Conservation (phyloP, 225 moss, liverwort and hornwort genomes). For the Sphagnum tenellum region DNA sequence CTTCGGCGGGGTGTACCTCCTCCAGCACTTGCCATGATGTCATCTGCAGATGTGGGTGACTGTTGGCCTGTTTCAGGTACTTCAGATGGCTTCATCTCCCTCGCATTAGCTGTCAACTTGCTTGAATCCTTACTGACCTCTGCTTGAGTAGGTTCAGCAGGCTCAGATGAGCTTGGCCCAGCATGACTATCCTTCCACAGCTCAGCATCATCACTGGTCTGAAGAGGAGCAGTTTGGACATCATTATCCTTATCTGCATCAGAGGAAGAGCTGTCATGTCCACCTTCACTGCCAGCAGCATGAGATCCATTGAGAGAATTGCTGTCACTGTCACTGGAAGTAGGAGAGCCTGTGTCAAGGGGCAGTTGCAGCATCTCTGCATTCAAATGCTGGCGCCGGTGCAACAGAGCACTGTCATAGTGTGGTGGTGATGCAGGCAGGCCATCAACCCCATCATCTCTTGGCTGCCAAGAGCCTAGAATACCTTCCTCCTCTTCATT, state of each 20-base stretch:
- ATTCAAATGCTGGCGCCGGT: constrained; percentile 66
- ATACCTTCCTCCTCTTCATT: constrained; percentile 20
- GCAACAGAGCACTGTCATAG: constrained; percentile 70
- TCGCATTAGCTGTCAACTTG: constrained; percentile 6
- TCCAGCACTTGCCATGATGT: constrained; percentile 12
- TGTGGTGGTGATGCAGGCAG: constrained; percentile 74
- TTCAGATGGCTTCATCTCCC: constrained; percentile 12
- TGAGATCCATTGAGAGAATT: constrained; percentile 32
- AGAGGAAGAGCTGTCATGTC: constrained; percentile 31
- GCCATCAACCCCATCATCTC: constrained; percentile 27
- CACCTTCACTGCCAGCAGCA: constrained; percentile 59
- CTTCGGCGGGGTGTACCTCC: constrained; percentile 17
- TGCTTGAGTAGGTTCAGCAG: constrained; percentile 15
- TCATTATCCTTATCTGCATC: constrained; percentile 30
- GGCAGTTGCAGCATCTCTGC: constrained; percentile 69
- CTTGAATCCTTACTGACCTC: constrained; percentile 21
- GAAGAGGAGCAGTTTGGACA: constrained; percentile 10
- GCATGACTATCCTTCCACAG: constrained; percentile 10
- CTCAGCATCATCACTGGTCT: constrained; percentile 8
- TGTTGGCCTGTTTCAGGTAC: constrained; percentile 8
- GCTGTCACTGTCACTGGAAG: constrained; percentile 61
- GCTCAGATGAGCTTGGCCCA: constrained; percentile 17
- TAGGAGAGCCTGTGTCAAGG: constrained; percentile 39
- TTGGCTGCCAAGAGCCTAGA: constrained; percentile 37
- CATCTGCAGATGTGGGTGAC: constrained; percentile 21